These are phyloP conservation scores for Microcera coccophila DNA, from an alignment of 2,329 filamentous ascomycete species.

Conservation along the genomic window DNA sequence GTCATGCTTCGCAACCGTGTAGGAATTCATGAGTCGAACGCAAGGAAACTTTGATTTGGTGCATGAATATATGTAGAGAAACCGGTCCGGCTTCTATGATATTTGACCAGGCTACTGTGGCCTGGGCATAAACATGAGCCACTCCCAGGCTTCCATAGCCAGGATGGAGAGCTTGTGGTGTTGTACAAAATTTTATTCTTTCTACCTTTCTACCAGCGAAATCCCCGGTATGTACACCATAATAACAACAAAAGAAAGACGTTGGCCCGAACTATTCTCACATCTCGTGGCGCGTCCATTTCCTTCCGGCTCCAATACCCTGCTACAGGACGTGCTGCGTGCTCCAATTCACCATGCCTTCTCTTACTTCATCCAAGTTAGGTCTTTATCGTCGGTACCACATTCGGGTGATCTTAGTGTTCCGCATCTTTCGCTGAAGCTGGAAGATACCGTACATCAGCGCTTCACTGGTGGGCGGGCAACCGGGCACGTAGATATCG, in stretches of 20 bases:
- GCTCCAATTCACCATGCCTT: too few relatives aligned
- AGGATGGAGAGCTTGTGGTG: constrained; percentile 7
- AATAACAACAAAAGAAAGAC: constrained; percentile 19
- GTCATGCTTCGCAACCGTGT: too few relatives aligned
- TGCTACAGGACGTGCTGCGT: background rate
- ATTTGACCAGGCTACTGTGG: too few relatives aligned
- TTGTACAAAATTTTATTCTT: constrained; percentile 22
- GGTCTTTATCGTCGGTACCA: constrained; percentile 53
- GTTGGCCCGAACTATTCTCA: constrained; percentile 8
- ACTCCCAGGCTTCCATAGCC: too few relatives aligned
- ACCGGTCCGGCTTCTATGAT: too few relatives aligned
- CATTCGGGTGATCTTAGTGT: constrained; percentile 52
- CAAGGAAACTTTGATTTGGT: too few relatives aligned
- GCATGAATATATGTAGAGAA: too few relatives aligned
- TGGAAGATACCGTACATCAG: constrained; percentile 69
- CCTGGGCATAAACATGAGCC: too few relatives aligned
- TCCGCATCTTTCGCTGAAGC: constrained; percentile 71
- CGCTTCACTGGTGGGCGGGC: constrained; percentile 60
- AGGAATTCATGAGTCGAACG: too few relatives aligned
- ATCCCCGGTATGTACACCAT: constrained; percentile 20
- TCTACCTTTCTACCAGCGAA: constrained; percentile 19
- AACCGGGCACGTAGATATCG: constrained; percentile 76
- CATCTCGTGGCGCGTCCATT: constrained; percentile 9
- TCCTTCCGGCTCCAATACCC: background rate
- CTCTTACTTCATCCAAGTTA: background rate